These are phyloP conservation scores for Colletotrichum siamense DNA, from an alignment of 2,329 filamentous ascomycete species.

Conservation along the genomic window DNA sequence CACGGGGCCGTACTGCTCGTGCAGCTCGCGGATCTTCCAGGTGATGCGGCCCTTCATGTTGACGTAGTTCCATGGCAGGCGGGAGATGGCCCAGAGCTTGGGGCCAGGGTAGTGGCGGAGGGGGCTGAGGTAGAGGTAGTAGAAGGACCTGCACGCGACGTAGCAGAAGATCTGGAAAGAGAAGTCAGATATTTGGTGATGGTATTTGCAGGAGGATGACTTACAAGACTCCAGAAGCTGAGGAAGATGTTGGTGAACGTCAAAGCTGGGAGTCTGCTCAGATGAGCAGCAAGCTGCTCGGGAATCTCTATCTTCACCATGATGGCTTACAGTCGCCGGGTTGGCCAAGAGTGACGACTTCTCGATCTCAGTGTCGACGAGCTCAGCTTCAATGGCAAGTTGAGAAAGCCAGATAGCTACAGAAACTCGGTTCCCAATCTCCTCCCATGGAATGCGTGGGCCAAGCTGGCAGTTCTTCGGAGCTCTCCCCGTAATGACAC, in stretches of 20 bases:
- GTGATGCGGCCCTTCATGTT: slow-evolving; percentile 1
- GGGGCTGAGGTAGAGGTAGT: slow-evolving; percentile 27
- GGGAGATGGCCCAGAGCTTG: slow-evolving; percentile 24
- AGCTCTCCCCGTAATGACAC: background rate
- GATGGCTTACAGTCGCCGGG: background rate
- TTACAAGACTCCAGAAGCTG: background rate
- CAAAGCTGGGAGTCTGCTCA: background rate
- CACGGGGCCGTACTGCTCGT: slow-evolving; percentile 32
- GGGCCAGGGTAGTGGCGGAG: slow-evolving; percentile 35
- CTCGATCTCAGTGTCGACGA: background rate
- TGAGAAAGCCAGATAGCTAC: background rate
- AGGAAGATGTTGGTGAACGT: background rate
- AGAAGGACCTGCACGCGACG: background rate
- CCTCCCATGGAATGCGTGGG: background rate
- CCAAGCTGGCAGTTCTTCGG: background rate
- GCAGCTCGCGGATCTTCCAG: slow-evolving; percentile 14
- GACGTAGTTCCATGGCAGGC: slow-evolving; percentile 6
- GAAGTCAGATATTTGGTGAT: background rate
- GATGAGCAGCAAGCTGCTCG: background rate
- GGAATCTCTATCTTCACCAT: background rate
- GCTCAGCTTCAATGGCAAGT: background rate
- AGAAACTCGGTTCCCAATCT: background rate
- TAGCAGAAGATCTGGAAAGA: background rate
- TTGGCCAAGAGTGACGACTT: background rate
- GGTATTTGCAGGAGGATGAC: background rate